Evolutionary conservation across 2,329 filamentous ascomycete species (phyloP), one percentile per base, ranked within the genome.

Genomic region (Talaromyces sp.): DNA sequence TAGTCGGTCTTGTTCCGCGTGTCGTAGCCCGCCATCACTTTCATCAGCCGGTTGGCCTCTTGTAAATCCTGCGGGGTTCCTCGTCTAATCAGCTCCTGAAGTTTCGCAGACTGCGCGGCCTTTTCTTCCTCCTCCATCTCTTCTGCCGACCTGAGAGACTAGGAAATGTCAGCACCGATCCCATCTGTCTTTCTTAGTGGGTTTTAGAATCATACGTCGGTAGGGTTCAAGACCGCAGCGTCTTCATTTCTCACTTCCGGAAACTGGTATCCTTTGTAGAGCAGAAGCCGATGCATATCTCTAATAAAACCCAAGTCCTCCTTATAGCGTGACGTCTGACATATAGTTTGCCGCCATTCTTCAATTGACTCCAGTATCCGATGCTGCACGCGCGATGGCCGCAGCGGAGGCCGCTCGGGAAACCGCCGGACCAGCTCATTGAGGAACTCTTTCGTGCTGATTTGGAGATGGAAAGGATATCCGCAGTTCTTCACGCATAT

Each of bases 401-500:
- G 89, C 63, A 94, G 83, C 1, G 93, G 92, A 52, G 94, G 94
- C 26, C 93, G 85, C 78, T 99, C 94, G 54, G 94, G 94, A 70
- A 99, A 99, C 66, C 94, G 86, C 66, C 94, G 88, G 63, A 99
- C 94, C 62, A 99, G 87, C 80, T 99, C 94, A 78, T 99, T 99
- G 69, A 99, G 86, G 69, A 99, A 99, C 71, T 99, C 94, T 76
- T 99, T 99, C 67, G 94, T 97, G 76, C 90, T 92, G 73, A 99
- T 97, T 77, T 99, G 94, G 61, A 99, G 86, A 72, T 99, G 94
- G 77, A 99, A 99, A 1, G 94, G 92, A 74, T 99, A 99, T 69
- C 94, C 94, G 83, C 94, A 99, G 79, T 99, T 99, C 82, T 99
- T 99, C 77, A 97, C 94, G 77, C 94, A 97, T 65, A 97, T 97